Base-by-base conservation (phyloP, 495 filamentous ascomycete species). In the Aspergillus hancockii region DNA sequence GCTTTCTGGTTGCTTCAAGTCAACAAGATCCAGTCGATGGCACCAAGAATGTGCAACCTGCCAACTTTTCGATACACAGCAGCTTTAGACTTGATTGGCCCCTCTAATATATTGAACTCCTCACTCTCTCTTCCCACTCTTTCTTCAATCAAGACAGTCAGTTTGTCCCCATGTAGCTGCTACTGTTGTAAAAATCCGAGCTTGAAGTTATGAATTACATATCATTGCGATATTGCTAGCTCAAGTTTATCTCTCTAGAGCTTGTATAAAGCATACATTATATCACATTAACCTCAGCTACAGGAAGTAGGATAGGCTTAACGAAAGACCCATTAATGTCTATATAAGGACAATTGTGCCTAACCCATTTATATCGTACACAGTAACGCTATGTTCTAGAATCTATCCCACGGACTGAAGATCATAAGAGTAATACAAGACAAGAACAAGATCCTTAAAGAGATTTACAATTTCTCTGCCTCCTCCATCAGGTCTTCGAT, bases 401-500 rank as follows among this genome's bases (percentile, higher is more conserved):
- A 41, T 34, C 30, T 34, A 25, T 16, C 19, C 28, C 52, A 23
- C n/a, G n/a, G 23, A 21, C 0, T 16, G 6, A 16, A 36, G 28
- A 21, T 21, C 30, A 34, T 21, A 14, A 50, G 28, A 52, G 22
- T 34, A 28, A 61, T 43, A 60, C 63, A 61, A 46, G 50, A 54
- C 57, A 51, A 41, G 58, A 55, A 32, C 22, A 46, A 52, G 43
- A 56, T 19, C 22, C 43, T 47, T 30, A 16, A 58, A 31, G 50
- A 55, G 65, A 87, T 10, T 50, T 68, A 66, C 64, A 78, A 71
- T 81, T 84, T 90, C 83, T 97, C 92, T 13, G 88, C 85, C 81
- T 96, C 92, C 62, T 91, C 89, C 56, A 98, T 61, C 72, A 98
- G 64, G 63, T 85, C 86, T 75, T 97, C 91, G 31, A 98, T 81